phyloP scores from a whole-genome alignment of 2,329 filamentous ascomycete species.

The Aureobasidium lini region DNA sequence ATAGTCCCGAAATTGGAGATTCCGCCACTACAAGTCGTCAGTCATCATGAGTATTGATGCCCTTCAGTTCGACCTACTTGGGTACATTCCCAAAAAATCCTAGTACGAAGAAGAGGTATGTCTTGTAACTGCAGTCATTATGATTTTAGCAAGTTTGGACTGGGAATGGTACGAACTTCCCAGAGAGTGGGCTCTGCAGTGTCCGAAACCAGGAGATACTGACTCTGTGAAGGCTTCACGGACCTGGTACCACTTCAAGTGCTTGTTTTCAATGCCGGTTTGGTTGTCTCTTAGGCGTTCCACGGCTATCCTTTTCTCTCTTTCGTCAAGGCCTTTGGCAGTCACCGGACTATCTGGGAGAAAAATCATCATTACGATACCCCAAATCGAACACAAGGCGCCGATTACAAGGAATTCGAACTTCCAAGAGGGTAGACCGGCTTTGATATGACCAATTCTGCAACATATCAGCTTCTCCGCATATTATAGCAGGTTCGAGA shows the following conservation, averaged over 20 bases:
- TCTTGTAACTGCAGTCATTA: slow-evolving; percentile 36
- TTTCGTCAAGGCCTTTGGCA: slow-evolving; percentile 42
- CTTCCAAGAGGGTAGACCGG: slow-evolving; percentile 52
- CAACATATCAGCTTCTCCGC: background rate
- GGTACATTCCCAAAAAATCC: slow-evolving; percentile 42
- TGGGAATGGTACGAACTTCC: too few species aligned
- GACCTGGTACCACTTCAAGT: slow-evolving; percentile 48
- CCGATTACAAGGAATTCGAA: slow-evolving; percentile 57
- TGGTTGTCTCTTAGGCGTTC: slow-evolving; percentile 48
- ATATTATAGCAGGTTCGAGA: background rate
- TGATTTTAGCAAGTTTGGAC: background rate
- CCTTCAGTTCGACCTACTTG: too few species aligned
- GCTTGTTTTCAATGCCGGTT: slow-evolving; percentile 51
- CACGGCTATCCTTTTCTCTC: slow-evolving; percentile 46
- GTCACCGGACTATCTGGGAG: slow-evolving; percentile 52
- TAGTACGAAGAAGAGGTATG: slow-evolving; percentile 48
- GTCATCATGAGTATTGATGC: background rate
- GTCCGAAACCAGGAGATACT: background rate
- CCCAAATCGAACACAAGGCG: slow-evolving; percentile 49
- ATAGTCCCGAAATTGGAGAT: slow-evolving; percentile 38
- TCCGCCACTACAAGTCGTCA: slow-evolving; percentile 39
- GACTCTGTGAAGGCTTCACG: slow-evolving; percentile 45
- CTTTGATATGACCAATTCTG: slow-evolving; percentile 51
- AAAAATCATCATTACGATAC: slow-evolving; percentile 48
- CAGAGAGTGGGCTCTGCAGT: too few species aligned